Conservation (phyloP, 768 basidiomycete species). For the Suillus tomentosus region DNA sequence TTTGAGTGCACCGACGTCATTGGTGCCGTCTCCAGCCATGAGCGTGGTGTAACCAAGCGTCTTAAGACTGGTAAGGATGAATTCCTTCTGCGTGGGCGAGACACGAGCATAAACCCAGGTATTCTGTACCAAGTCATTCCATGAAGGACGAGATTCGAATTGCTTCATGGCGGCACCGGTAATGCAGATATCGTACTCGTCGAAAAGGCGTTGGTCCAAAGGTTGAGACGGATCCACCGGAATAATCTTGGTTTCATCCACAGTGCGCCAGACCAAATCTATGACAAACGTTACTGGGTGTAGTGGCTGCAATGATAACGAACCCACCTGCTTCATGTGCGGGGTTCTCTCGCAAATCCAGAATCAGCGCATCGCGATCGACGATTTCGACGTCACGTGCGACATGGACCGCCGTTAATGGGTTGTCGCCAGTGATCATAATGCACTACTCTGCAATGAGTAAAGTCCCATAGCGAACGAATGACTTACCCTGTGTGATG, state of each 20-base stretch:
- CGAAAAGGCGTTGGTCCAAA: slow-evolving; percentile 74
- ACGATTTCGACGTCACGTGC: slow-evolving; percentile 97
- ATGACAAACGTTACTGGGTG: neutral
- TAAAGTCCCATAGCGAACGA: neutral
- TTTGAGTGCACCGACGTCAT: slow-evolving; percentile 97
- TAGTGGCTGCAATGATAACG: neutral
- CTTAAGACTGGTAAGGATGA: slow-evolving; percentile 89
- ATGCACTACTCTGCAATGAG: slow-evolving; percentile 62
- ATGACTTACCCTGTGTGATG: slow-evolving; percentile 86
- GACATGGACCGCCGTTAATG: slow-evolving; percentile 94
- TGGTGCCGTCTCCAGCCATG: slow-evolving; percentile 99
- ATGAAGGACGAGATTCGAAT: slow-evolving; percentile 68
- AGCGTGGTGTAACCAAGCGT: slow-evolving; percentile 88
- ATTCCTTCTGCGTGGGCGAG: slow-evolving; percentile 93
- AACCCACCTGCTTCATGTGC: slow-evolving; percentile 65
- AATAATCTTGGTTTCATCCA: slow-evolving; percentile 90
- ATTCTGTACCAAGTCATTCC: slow-evolving; percentile 85
- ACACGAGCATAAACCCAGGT: slow-evolving; percentile 99
- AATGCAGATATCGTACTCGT: slow-evolving; percentile 93
- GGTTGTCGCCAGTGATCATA: slow-evolving; percentile 99
- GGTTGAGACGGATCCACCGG: slow-evolving; percentile 80
- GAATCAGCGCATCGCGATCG: slow-evolving; percentile 90
- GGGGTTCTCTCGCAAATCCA: slow-evolving; percentile 86
- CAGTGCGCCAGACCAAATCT: slow-evolving; percentile 92
- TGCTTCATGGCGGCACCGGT: slow-evolving; percentile 94